Evolutionary conservation across 2,329 filamentous ascomycete species (phyloP).

Genomic region (Colletotrichum aenigma): DNA sequence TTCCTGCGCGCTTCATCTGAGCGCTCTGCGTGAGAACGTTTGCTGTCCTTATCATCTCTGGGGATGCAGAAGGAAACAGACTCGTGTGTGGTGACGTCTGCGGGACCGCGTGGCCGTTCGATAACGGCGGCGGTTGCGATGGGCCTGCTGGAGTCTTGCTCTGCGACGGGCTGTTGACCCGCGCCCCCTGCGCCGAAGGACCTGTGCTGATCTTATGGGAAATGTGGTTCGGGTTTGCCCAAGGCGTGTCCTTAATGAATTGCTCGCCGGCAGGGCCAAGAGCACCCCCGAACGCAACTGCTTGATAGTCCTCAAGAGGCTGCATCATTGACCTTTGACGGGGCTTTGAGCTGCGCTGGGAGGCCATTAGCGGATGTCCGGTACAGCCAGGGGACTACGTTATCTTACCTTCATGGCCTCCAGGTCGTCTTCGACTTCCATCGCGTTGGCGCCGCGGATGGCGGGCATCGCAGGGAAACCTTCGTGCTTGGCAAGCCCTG

Average conservation of each 20-base stretch:
- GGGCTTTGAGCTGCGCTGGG: constrained; percentile 13
- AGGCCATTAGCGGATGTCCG: background rate
- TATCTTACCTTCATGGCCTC: constrained; percentile 80
- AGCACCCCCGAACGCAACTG: constrained; percentile 49
- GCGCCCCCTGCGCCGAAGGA: constrained; percentile 26
- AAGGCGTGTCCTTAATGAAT: constrained; percentile 87
- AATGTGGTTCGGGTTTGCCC: constrained; percentile 88
- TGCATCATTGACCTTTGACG: constrained; percentile 43
- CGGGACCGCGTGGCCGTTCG: constrained; percentile 7
- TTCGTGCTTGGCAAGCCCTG: constrained; percentile 91
- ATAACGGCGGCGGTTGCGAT: background rate
- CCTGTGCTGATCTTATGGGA: constrained; percentile 58
- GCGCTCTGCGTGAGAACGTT: constrained; percentile 18
- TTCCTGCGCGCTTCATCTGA: constrained; percentile 20
- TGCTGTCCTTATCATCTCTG: constrained; percentile 18
- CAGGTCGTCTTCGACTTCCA: constrained; percentile 85
- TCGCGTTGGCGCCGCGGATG: constrained; percentile 72
- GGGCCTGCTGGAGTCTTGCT: constrained; percentile 12
- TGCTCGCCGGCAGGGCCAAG: constrained; percentile 78
- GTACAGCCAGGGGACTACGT: background rate
- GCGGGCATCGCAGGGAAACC: constrained; percentile 95
- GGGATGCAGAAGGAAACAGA: constrained; percentile 15
- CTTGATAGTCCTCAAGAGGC: constrained; percentile 52
- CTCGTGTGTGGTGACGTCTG: constrained; percentile 3
- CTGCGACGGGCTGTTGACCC: constrained; percentile 5